Evolutionary conservation across 192 early-diverging fungal genomes (phyloP).

Genomic region (Coemansia sp.): DNA sequence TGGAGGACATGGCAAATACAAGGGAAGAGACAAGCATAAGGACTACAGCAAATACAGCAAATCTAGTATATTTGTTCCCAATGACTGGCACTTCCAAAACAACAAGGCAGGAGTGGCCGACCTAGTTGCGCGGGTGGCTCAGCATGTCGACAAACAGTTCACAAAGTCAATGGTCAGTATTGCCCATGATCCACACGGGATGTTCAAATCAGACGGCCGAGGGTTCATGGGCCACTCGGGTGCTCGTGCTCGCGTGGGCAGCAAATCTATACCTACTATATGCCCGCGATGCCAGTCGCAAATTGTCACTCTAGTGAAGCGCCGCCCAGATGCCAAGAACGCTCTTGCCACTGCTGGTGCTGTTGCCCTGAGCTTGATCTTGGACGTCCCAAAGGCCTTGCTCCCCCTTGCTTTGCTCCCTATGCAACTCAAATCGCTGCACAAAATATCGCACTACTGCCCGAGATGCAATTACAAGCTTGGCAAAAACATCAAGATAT

Average conservation of each 20-base stretch:
- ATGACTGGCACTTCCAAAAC: constrained; percentile 34
- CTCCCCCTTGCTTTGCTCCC: constrained; percentile 44
- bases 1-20: constrained; percentile 1
- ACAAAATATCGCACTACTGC: constrained; percentile 40
- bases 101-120: constrained; percentile 26
- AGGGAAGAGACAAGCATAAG: background rate
- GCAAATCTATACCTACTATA: constrained; percentile 30
- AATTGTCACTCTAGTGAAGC: constrained; percentile 43
- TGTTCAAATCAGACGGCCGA: constrained; percentile 33
- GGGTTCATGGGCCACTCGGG: constrained; percentile 13
- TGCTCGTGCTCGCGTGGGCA: constrained; percentile 31
- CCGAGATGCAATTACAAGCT: constrained; percentile 47
- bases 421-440: constrained; percentile 42
- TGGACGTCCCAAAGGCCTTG: constrained; percentile 29
- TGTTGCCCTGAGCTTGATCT: constrained; percentile 27
- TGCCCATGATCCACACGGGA: constrained; percentile 38
- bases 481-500: constrained; percentile 44
- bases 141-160: constrained; percentile 28
- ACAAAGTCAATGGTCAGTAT: constrained; percentile 35
- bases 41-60: constrained; percentile 16
- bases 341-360: constrained; percentile 33
- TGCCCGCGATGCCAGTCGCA: constrained; percentile 41
- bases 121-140: constrained; percentile 29
- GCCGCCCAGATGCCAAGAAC: constrained; percentile 28
- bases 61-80: constrained; percentile 46